phyloP scores from a whole-genome alignment of 441 rosid species.

The Populus trichocarpa region DNA sequence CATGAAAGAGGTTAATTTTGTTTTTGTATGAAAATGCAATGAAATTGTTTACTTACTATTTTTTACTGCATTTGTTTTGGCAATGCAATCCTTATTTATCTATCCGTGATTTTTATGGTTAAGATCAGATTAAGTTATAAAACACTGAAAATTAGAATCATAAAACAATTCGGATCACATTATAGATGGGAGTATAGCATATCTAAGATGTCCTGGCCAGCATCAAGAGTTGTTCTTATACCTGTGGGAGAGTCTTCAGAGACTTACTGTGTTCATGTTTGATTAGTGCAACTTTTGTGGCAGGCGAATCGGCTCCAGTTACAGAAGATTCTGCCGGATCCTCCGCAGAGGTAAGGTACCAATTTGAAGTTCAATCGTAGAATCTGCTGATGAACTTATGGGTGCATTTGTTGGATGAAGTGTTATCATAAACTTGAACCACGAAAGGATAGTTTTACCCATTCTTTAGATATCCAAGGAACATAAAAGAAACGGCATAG shows the following conservation, averaged over 20 bases:
- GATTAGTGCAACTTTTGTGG: neutral
- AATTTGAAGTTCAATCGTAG: neutral
- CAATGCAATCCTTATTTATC: neutral
- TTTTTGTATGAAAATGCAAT: neutral
- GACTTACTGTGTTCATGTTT: neutral
- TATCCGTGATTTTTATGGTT: neutral
- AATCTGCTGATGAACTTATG: neutral
- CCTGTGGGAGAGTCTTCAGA: neutral
- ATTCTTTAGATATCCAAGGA: neutral
- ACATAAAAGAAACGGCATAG: neutral
- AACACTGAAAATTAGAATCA: neutral
- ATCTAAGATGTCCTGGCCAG: neutral
- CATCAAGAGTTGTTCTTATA: neutral
- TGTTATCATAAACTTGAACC: neutral
- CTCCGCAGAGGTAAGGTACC: neutral
- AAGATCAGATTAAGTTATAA: neutral
- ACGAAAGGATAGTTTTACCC: neutral
- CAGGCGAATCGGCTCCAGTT: neutral
- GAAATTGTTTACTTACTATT: neutral
- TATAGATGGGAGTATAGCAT: neutral
- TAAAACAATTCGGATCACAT: neutral
- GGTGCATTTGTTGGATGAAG: neutral
- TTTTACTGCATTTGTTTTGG: neutral
- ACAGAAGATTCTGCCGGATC: neutral
- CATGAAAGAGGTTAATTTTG: neutral